Evolutionary conservation across 2,329 filamentous ascomycete species (phyloP).

Genomic region (Emergomyces orientalis): DNA sequence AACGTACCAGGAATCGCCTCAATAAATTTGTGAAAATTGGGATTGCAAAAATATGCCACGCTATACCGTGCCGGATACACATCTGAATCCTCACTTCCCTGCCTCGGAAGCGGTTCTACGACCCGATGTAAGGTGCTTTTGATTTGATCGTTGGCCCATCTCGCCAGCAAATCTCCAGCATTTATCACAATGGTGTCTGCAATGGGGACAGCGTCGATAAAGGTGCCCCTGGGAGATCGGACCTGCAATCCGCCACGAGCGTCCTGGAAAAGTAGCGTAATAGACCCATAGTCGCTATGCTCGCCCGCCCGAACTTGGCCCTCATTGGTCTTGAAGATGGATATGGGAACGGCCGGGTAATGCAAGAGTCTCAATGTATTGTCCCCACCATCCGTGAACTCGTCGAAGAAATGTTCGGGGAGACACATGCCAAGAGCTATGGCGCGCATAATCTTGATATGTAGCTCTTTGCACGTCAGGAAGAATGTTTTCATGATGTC

Average conservation of each 20-base stretch:
- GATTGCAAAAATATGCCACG: conserved; percentile 89
- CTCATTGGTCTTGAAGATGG: conserved; percentile 57
- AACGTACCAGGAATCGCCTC: conserved; percentile 76
- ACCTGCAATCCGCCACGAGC: conserved; percentile 50
- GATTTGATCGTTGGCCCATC: conserved; percentile 88
- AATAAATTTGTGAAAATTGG: conserved; percentile 65
- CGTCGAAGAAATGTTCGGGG: conserved; percentile 64
- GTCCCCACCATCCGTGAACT: conserved; percentile 59
- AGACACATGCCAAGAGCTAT: conserved; percentile 75
- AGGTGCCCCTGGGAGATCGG: conserved; percentile 62
- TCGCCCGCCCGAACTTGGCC: conserved; percentile 67
- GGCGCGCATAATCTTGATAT: conserved; percentile 71
- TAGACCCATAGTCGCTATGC: conserved; percentile 57
- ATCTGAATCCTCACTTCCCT: conserved; percentile 40
- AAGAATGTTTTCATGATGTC: conserved; percentile 67
- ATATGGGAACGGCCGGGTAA: conserved; percentile 59
- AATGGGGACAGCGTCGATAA: conserved; percentile 76
- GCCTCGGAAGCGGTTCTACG: conserved; percentile 61
- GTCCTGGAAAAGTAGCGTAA: conserved; percentile 50
- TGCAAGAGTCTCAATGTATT: conserved; percentile 67
- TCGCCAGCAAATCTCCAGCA: conserved; percentile 72
- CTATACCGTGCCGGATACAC: conserved; percentile 71
- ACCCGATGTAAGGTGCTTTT: conserved; percentile 85
- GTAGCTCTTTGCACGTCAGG: conserved; percentile 61
- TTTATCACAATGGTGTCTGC: conserved; percentile 77